Conservation (phyloP, 208 protist genomes). For the Novymonas esmeraldas region DNA sequence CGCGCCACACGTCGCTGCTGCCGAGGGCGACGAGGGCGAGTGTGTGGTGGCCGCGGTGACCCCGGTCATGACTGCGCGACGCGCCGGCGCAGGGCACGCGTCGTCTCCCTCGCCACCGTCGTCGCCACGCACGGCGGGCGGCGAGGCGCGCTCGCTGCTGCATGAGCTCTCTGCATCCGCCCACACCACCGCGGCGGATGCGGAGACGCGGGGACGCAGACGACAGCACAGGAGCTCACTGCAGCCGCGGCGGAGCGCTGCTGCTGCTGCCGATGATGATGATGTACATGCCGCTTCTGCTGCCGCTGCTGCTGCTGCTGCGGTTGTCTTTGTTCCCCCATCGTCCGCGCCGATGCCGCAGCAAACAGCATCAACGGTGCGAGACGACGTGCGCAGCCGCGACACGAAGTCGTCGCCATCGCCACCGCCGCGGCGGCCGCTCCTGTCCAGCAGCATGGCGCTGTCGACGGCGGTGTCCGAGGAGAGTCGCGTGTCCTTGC, state of each 20-base stretch:
- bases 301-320: neutral
- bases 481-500: neutral
- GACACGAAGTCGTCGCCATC: neutral
- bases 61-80: neutral
- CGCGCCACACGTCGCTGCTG: neutral
- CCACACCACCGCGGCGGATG: neutral
- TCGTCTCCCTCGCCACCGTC: too few species aligned
- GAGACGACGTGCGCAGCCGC: too few species aligned
- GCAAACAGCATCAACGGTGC: neutral
- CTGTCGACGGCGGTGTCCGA: neutral
- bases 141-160: conserved; percentile 20
- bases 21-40: neutral
- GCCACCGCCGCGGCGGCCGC: neutral
- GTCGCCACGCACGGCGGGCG: too few species aligned
- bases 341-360: neutral
- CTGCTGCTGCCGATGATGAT: neutral
- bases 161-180: conserved; percentile 15
- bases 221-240: neutral
- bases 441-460: too few species aligned
- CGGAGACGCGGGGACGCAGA: neutral
- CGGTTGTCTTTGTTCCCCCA: conserved; percentile 7
- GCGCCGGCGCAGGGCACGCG: neutral
- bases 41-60: neutral
- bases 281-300: neutral
- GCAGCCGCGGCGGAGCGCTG: neutral